phyloP scores from a whole-genome alignment of 495 filamentous ascomycete species.

The Penicillium coffeae region DNA sequence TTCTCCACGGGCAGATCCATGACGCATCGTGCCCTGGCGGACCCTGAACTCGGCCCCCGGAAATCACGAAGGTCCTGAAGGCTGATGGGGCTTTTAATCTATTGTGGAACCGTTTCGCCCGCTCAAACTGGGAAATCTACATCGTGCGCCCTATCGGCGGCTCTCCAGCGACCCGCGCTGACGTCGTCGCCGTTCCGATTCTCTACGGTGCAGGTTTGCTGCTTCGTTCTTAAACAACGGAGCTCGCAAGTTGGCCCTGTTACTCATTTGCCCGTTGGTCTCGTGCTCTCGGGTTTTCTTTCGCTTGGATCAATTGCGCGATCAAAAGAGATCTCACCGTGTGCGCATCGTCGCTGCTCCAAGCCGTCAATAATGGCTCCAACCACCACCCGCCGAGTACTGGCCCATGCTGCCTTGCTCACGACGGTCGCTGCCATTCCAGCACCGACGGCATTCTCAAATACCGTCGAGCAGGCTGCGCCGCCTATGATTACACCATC shows the following conservation, averaged over 20 bases:
- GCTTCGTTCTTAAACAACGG: no score
- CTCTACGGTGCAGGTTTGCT: no score
- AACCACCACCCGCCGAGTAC: neutral
- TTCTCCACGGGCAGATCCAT: no score
- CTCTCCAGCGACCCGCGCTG: neutral
- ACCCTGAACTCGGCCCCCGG: no score
- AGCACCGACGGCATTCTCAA: constrained; percentile 16
- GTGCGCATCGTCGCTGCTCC: neutral
- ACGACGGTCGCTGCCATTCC: constrained; percentile 14
- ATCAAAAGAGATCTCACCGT: neutral
- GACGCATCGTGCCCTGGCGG: no score
- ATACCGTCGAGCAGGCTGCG: constrained; percentile 4
- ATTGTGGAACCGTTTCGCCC: neutral
- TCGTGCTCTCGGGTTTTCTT: no score
- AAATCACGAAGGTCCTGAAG: neutral
- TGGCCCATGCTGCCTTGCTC: neutral
- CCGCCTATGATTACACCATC: constrained; percentile 21
- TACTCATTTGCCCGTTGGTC: no score
- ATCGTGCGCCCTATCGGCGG: neutral
- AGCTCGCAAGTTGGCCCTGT: no score
- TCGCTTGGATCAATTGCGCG: no score
- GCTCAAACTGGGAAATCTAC: neutral
- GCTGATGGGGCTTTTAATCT: neutral
- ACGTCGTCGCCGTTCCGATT: neutral
- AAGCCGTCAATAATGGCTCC: neutral